These are phyloP conservation scores for Emergomyces pasteurianus DNA, from an alignment of 2,329 filamentous ascomycete genomes.

Conservation along the genomic window DNA sequence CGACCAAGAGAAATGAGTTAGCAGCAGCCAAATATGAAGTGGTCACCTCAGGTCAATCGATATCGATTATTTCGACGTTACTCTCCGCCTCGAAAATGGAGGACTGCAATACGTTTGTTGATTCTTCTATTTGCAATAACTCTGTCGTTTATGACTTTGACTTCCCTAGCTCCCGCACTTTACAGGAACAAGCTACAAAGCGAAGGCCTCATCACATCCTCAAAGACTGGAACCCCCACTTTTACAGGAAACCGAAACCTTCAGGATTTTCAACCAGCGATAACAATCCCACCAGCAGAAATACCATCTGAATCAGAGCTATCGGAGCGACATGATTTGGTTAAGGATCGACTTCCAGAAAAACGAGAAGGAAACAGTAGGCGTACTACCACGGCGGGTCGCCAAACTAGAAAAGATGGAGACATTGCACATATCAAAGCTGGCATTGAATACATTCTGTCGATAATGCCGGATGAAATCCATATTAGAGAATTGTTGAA, in stretches of 20 bases:
- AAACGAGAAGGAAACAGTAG: not conserved
- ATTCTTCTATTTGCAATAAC: not conserved
- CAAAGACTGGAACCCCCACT: not conserved
- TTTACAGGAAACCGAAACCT: not conserved
- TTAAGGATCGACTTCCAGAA: not conserved
- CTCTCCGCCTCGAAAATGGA: not conserved
- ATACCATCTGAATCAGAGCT: not conserved
- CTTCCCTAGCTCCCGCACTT: not conserved
- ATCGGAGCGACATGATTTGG: not conserved
- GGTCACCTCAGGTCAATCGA: not conserved
- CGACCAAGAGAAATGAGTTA: not conserved
- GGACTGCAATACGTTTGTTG: not conserved
- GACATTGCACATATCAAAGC: not conserved
- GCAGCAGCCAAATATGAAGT: not conserved
- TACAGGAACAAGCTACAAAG: not conserved
- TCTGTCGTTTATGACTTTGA: not conserved
- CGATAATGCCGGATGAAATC: not conserved
- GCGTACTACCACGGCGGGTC: not conserved
- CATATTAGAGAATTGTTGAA: not conserved
- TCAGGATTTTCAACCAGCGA: not conserved
- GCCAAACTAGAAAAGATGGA: not conserved
- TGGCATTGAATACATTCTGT: not conserved
- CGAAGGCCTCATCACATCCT: not conserved
- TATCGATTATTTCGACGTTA: not conserved
- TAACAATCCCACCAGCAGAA: not conserved